A percentile compares a stretch with the other conserved stretches of the same genome.
These are phyloP conservation scores for Cercospora nicotianae DNA, from an alignment of 2,329 filamentous ascomycete species.

Conservation along the genomic window DNA sequence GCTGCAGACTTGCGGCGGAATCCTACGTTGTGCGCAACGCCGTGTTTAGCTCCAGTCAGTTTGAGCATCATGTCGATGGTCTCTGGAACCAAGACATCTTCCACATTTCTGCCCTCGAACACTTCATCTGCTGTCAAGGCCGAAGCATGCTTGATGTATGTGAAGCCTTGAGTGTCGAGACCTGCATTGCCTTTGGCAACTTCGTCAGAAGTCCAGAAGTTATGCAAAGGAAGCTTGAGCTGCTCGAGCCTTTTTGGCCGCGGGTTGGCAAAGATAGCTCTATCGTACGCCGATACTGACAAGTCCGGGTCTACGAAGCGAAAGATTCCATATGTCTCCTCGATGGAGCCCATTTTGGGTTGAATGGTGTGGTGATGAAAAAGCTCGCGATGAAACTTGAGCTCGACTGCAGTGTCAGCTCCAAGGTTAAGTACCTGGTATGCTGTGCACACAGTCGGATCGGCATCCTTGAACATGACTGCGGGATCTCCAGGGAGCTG, in stretches of 20 bases:
- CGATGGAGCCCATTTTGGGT: background rate
- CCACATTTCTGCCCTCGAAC: slow-evolving; percentile 19
- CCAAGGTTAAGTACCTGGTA: background rate
- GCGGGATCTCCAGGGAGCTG: background rate
- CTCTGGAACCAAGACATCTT: slow-evolving; percentile 21
- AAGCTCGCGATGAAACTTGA: background rate
- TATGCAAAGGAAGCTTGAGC: slow-evolving; percentile 17
- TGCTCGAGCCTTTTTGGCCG: slow-evolving; percentile 17
- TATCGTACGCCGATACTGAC: slow-evolving; percentile 15
- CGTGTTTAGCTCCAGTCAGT: slow-evolving; percentile 23
- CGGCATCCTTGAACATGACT: background rate
- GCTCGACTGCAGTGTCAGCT: background rate
- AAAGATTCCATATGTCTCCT: slow-evolving; percentile 7
- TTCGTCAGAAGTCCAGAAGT: slow-evolving; percentile 20
- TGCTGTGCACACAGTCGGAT: background rate
- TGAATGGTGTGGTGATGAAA: background rate
- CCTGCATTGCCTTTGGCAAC: slow-evolving; percentile 17
- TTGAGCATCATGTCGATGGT: slow-evolving; percentile 19
- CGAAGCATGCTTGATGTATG: slow-evolving; percentile 19
- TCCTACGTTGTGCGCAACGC: slow-evolving; percentile 15
- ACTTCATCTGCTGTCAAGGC: slow-evolving; percentile 14
- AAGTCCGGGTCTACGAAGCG: slow-evolving; percentile 26
- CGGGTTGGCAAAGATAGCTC: slow-evolving; percentile 22
- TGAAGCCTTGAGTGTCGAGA: slow-evolving; percentile 24
- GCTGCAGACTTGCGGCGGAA: slow-evolving; percentile 18